Conservation (phyloP, 441 rosid species). For the Pelargonium myrrhifolium region DNA sequence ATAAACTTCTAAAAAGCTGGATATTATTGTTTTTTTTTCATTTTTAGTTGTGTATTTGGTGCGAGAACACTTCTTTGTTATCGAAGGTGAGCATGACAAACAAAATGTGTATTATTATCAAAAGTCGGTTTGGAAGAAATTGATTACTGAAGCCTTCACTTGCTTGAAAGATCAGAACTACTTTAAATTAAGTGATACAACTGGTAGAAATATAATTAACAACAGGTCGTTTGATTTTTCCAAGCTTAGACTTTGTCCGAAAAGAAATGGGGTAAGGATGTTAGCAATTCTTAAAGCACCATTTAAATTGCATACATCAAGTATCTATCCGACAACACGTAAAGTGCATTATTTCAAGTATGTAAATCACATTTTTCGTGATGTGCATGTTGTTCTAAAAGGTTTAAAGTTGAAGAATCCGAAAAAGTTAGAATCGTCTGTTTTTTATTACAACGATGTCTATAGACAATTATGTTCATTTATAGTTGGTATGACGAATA, state of each 20-base stretch:
- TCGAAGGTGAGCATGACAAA: constrained; percentile 71
- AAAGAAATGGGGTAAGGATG: constrained; percentile 59
- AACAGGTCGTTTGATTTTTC: constrained; percentile 50
- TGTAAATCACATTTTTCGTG: constrained; percentile 53
- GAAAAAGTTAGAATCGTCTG: constrained; percentile 66
- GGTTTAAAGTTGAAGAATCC: constrained; percentile 60
- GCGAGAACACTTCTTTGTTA: constrained; percentile 63
- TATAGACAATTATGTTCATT: constrained; percentile 60
- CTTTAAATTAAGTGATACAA: constrained; percentile 30
- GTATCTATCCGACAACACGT: constrained; percentile 15
- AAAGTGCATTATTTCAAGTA: constrained; percentile 30
- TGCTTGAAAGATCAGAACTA: constrained; percentile 38
- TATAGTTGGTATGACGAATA: constrained; percentile 45
- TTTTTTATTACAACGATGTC: constrained; percentile 76
- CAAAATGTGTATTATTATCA: constrained; percentile 53
- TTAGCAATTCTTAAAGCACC: constrained; percentile 59
- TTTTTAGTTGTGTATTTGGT: constrained; percentile 58
- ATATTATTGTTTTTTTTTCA: constrained; percentile 73
- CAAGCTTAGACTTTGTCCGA: constrained; percentile 66
- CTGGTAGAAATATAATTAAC: constrained; percentile 34
- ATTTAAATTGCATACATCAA: constrained; percentile 29
- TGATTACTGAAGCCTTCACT: constrained; percentile 34
- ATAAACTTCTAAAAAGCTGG: constrained; percentile 50
- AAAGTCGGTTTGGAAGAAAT: constrained; percentile 56
- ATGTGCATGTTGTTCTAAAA: constrained; percentile 60